Base-by-base conservation (phyloP, 176 grass and related monocot species). In the Oropetium thomaeum region DNA sequence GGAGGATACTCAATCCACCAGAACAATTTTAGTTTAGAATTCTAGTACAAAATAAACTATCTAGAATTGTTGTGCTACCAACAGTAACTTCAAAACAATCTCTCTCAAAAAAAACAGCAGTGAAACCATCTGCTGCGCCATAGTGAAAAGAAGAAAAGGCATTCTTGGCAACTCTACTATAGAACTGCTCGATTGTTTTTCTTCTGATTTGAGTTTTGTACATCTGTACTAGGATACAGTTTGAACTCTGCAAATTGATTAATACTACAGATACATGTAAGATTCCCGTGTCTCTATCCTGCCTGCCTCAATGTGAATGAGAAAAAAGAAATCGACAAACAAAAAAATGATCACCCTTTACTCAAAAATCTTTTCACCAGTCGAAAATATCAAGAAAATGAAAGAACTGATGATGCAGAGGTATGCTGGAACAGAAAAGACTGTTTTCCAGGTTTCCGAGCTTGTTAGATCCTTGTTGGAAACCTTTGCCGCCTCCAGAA, bases 351-450 rank as follows among this genome's bases (percentile, higher is more conserved):
- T n/a, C 33, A 47, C 58, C 84, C 52, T 80, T 49, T 78, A 92
- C 64, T 96, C 92, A 13, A 96, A 96, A 73, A 96, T 80, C 81
- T 86, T 96, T 84, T 96, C 89, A 25, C 92, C 92, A 0, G 89
- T 96, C 3, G 92, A 86, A 58, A 89, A 96, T 41, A 81, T 47
- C 61, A 96, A 83, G 80, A 92, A 96, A 79, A 96, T 75, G 41
- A 92, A 33, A 14, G 89, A 85, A 87, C 92, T 92, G 58, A 92
- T 85, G 74, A 96, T 84, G 30, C 92, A 96, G 37, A 96, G 89
- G 73, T 87, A 89, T 48, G 73, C 92, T 57, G 89, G 92, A 89
- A 96, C 78, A 41, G 84, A 87, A 69, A 96, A 96, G n/a, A 85
- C 92, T 43, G 65, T 85, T 64, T 84, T 87, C 92, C 92, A 96